Evolutionary conservation across 2,329 filamentous ascomycete genomes (phyloP).

Genomic region (Clarireedia homoeocarpa): DNA sequence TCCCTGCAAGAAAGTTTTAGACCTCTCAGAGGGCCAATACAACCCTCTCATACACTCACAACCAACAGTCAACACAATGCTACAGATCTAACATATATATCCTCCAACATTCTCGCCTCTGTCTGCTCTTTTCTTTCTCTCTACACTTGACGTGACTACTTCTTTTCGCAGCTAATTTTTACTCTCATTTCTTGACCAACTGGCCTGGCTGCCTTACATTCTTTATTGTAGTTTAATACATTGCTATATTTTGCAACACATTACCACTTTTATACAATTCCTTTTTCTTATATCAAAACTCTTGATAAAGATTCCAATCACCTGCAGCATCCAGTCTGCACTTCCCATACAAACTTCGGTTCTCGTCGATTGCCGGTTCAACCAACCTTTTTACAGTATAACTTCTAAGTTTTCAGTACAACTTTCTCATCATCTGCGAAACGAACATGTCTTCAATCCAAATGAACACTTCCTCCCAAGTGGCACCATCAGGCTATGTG

Average conservation of each 20-base stretch:
- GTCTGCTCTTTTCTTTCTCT: constrained; percentile 22
- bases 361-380: constrained; percentile 28
- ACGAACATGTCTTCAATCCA: constrained; percentile 29
- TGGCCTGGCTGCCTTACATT: constrained; percentile 46
- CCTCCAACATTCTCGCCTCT: constrained; percentile 12
- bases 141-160: constrained; percentile 29
- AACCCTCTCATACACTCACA: constrained; percentile 12
- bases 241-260: constrained; percentile 24
- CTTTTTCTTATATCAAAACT: constrained; percentile 14
- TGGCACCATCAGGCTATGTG: constrained; percentile 24
- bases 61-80: constrained; percentile 22
- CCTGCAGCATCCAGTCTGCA: constrained; percentile 37
- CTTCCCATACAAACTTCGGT: constrained; percentile 24
- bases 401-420: constrained; percentile 7
- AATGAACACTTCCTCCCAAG: constrained; percentile 28
- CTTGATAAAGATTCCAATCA: constrained; percentile 35
- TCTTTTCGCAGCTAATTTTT: constrained; percentile 29
- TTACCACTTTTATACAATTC: constrained; percentile 22
- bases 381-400: constrained; percentile 20
- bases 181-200: constrained; percentile 43
- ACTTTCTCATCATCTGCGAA: constrained; percentile 18
- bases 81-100: constrained; percentile 24
- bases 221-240: constrained; percentile 34
- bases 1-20: constrained; percentile 7
- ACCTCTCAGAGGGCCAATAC: neutral